phyloP scores from a whole-genome alignment of 148 eudicot genomes.

The Rhododendron henanense region DNA sequence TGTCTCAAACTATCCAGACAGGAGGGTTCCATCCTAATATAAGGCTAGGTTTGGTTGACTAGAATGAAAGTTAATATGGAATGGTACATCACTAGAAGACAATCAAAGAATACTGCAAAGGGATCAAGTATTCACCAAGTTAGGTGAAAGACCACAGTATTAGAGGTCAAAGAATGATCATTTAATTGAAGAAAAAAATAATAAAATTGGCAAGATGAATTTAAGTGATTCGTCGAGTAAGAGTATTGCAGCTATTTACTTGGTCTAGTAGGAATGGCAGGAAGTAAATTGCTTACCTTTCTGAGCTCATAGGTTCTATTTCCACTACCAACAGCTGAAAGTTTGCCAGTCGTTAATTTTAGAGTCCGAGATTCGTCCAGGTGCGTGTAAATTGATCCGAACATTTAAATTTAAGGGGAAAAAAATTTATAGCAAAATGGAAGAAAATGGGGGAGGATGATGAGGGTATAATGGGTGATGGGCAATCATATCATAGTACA shows the following conservation, averaged over 20 bases:
- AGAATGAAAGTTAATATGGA: neutral
- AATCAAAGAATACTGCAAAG: neutral
- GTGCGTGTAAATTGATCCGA: neutral
- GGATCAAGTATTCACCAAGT: neutral
- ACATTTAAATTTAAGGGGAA: neutral
- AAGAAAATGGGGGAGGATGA: conserved; percentile 8
- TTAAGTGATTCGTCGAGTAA: neutral
- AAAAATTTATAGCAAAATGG: neutral
- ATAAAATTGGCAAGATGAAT: neutral
- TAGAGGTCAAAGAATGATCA: neutral
- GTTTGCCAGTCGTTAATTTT: neutral
- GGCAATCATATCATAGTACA: conserved; percentile 18
- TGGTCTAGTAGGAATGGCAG: neutral
- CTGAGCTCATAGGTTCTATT: neutral
- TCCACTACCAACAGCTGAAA: neutral
- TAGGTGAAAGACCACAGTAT: neutral
- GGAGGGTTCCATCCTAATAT: neutral
- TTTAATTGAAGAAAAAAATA: no score
- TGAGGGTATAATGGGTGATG: conserved; percentile 17
- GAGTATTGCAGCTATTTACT: neutral
- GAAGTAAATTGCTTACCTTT: neutral
- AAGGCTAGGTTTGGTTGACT: neutral
- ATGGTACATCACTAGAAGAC: neutral
- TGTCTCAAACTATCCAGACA: conserved; percentile 26
- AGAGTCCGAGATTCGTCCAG: neutral